These are phyloP conservation scores for Linum trigynum DNA, from an alignment of 345 rosid genomes.

Conservation along the genomic window DNA sequence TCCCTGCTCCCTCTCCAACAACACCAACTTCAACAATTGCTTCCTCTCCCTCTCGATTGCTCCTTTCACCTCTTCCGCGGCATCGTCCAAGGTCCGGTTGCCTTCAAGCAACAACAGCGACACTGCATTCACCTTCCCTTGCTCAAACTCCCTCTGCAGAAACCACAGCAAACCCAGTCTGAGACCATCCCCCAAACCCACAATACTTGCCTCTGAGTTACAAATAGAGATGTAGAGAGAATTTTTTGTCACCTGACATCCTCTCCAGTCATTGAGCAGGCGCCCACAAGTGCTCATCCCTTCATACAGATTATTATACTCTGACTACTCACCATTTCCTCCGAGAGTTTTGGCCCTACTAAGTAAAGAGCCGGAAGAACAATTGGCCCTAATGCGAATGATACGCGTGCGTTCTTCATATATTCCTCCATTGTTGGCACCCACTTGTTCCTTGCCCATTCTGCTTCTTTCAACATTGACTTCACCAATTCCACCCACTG, in stretches of 20 bases:
- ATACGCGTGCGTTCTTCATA: slow-evolving; percentile 51
- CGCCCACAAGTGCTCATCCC: slow-evolving; percentile 76
- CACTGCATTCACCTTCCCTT: slow-evolving; percentile 69
- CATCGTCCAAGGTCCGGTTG: slow-evolving; percentile 32
- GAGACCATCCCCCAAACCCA: neutral
- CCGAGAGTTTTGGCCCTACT: slow-evolving; percentile 55
- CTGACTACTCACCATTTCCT: slow-evolving; percentile 30
- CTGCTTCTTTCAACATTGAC: slow-evolving; percentile 56
- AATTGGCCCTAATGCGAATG: slow-evolving; percentile 82
- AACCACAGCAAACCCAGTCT: neutral
- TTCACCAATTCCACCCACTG: slow-evolving; percentile 79
- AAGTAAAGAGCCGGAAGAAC: slow-evolving; percentile 66
- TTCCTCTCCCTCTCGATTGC: slow-evolving; percentile 26
- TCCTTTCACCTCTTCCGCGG: slow-evolving; percentile 24
- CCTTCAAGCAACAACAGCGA: slow-evolving; percentile 44
- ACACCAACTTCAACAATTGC: slow-evolving; percentile 41
- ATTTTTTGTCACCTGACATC: slow-evolving; percentile 42
- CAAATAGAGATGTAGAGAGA: neutral
- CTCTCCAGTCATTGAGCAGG: slow-evolving; percentile 64
- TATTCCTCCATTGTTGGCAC: slow-evolving; percentile 61
- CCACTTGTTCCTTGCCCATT: slow-evolving; percentile 41
- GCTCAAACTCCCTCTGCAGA: slow-evolving; percentile 53
- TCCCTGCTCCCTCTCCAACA: slow-evolving; percentile 40
- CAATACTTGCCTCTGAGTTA: neutral
- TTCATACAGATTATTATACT: slow-evolving; percentile 37